phyloP scores from a whole-genome alignment of 495 filamentous ascomycete genomes.

The Talaromyces liani region DNA sequence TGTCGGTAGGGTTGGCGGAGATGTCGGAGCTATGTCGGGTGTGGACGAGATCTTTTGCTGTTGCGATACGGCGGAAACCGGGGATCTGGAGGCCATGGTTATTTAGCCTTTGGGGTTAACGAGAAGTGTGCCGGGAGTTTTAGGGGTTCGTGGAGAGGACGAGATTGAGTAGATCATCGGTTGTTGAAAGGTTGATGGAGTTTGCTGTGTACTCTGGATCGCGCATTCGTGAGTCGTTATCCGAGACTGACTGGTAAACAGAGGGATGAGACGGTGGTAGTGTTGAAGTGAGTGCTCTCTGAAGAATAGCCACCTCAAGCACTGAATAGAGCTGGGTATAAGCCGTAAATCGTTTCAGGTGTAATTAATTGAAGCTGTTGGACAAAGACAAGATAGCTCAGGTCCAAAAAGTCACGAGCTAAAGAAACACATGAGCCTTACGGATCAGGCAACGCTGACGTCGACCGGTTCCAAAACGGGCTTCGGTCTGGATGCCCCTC shows the following conservation, averaged over 20 bases:
- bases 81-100: conserved; percentile 33
- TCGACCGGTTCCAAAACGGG: conserved; percentile 9
- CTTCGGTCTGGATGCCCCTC: conserved; percentile 10
- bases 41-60: conserved; percentile 32
- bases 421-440: background rate
- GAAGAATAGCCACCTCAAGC: background rate
- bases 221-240: background rate
- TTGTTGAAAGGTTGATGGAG: background rate
- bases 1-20: conserved; percentile 1
- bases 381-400: no score
- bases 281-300: background rate
- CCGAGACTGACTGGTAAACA: background rate
- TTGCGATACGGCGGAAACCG: conserved; percentile 27
- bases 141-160: background rate
- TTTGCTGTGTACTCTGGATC: background rate
- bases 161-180: background rate
- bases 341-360: background rate
- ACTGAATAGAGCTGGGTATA: background rate
- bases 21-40: conserved; percentile 39
- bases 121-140: background rate
- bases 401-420: no score
- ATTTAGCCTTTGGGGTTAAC: background rate
- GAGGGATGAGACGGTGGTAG: background rate
- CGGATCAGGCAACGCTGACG: background rate
- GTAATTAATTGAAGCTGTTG: background rate